Conservation (phyloP, 2,329 filamentous ascomycete species). For the Cryoendolithus antarcticus region DNA sequence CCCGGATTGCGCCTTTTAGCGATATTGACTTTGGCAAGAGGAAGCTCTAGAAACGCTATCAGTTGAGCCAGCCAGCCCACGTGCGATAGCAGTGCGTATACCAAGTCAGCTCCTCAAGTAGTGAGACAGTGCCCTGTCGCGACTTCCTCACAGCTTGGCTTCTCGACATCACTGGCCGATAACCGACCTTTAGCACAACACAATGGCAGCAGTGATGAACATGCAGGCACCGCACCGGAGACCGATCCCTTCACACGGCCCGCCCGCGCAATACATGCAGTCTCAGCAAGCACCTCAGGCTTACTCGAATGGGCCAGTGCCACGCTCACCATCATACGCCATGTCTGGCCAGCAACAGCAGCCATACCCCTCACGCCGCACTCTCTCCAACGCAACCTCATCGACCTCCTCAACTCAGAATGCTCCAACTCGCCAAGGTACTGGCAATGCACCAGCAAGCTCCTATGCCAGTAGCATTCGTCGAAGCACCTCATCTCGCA, state of each 20-base stretch:
- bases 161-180: no score
- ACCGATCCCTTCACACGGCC: slow-evolving; percentile 3
- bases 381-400: slow-evolving; percentile 55
- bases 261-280: slow-evolving; percentile 3
- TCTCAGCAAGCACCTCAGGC: background rate
- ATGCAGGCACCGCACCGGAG: slow-evolving; percentile 3
- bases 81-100: no score
- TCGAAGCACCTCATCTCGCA: slow-evolving; percentile 71
- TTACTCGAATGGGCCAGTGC: slow-evolving; percentile 1
- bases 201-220: slow-evolving; percentile 7
- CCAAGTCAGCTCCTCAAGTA: no score
- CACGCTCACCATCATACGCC: background rate
- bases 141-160: no score
- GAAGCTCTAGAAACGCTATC: no score
- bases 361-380: slow-evolving; percentile 33
- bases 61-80: no score
- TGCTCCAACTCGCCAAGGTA: slow-evolving; percentile 26
- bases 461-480: slow-evolving; percentile 28
- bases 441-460: slow-evolving; percentile 1
- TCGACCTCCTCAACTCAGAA: slow-evolving; percentile 52
- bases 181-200: background rate
- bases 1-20: no score
- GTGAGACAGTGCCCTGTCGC: no score
- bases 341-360: slow-evolving; percentile 1
- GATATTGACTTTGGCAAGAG: no score